phyloP scores from a whole-genome alignment of 2,329 filamentous ascomycete genomes.

The Xylariaceae sp. region DNA sequence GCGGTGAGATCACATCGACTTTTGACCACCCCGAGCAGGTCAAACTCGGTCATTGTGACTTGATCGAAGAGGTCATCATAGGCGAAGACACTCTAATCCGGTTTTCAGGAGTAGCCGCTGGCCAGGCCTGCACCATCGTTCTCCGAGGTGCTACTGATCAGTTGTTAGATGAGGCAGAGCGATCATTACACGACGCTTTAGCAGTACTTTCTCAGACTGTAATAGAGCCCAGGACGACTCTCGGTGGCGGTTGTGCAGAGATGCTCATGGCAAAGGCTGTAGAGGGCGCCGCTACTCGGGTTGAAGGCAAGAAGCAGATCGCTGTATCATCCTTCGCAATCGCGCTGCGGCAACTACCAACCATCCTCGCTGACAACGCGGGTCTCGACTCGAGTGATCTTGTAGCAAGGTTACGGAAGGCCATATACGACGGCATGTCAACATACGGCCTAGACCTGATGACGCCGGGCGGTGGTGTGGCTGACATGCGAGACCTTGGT shows the following conservation, averaged over 20 bases:
- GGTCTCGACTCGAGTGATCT: constrained; percentile 95
- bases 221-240: constrained; percentile 89
- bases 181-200: constrained; percentile 92
- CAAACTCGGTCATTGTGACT: constrained; percentile 91
- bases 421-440: constrained; percentile 92
- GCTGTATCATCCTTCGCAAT: constrained; percentile 89
- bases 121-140: constrained; percentile 94
- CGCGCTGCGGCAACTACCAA: constrained; percentile 90
- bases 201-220: constrained; percentile 97
- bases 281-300: constrained; percentile 88
- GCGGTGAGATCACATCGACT: constrained; percentile 95
- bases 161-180: constrained; percentile 94
- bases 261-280: constrained; percentile 99
- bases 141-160: constrained; percentile 96
- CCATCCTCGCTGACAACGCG: constrained; percentile 96
- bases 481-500: constrained; percentile 94
- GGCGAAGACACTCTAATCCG: constrained; percentile 97
- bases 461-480: constrained; percentile 88
- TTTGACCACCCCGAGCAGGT: constrained; percentile 98
- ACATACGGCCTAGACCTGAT: constrained; percentile 90
- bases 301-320: constrained; percentile 95
- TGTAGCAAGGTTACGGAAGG: constrained; percentile 87
- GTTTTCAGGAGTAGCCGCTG: constrained; percentile 94
- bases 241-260: constrained; percentile 95
- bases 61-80: constrained; percentile 98